Base-by-base conservation (phyloP, 768 basidiomycete genomes). In the Leccinum pellstonianum region DNA sequence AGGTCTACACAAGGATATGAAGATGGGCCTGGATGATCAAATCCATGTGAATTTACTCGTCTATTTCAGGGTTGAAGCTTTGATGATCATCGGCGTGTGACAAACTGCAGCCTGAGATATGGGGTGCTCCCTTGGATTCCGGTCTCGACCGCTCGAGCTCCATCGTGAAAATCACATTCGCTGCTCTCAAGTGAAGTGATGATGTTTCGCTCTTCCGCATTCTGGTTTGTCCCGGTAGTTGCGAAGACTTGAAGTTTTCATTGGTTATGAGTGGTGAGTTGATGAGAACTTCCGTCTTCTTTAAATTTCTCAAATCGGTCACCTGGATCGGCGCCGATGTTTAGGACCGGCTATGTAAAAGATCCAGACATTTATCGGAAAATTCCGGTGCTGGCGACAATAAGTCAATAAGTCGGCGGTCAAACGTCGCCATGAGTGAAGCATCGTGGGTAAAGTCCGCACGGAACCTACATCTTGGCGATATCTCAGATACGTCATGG, bases 381-480 rank as follows among this genome's bases (percentile, higher is more conserved):
- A 51, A 37, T 19, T 25, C 15, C 55, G n/a, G 37, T 51, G 8
- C 17, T 41, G 38, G 17, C 25, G 12, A 23, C 25, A 27, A 23
- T 23, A 23, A 25, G 19, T 12, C 12, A 54, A 41, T 21, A 10
- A 12, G 25, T 59, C 68, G 65, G 65, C 25, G 11, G 21, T 37
- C 37, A 9, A 54, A 23, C 43, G 52, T 61, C 62, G 64, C 64
- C 69, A 62, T 48, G 5, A 38, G 17, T 48, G 43, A 46, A 19
- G 29, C 43, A n/a, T 31, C 52, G 31, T 29, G 9, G 21, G 21
- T 11, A 54, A 55, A 43, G 8, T 55, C 54, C 57, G 64, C 62
- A 52, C 53, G 60, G 59, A 23, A 15, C 52, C n/a, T 46, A 53
- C 35, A 48, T 52, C 54, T 31, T 52, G 57, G 64, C 64, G 66